Evolutionary conservation across 2,329 filamentous ascomycete genomes (phyloP), one percentile per base, ranked within the genome.

Genomic region (Hysterium pulicare): DNA sequence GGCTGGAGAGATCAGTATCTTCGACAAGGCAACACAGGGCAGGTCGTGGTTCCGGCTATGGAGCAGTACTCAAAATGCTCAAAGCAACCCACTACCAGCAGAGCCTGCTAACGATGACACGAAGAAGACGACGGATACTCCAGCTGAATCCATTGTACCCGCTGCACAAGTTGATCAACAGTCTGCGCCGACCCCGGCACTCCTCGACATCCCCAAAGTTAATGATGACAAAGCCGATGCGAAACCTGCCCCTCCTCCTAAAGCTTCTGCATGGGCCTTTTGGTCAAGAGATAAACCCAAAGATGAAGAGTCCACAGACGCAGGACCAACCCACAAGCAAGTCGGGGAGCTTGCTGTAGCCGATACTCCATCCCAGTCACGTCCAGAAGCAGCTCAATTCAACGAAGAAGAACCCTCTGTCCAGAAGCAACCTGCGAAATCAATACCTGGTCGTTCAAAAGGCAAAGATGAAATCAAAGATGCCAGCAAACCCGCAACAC

Each of bases 181-280:
- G 13, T 13, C 34, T 20, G n/a, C 6, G 16, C 8, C 3, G 8
- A 16, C 24, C 20, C 37, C 37, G 37, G n/a, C n/a, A n/a, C n/a
- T n/a, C n/a, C n/a, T n/a, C n/a, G n/a, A n/a, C n/a, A n/a, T n/a
- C n/a, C 26, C 23, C 3, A 5, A 5, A 31, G 7, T 39, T 11
- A 9, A 13, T 4, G 39, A 40, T n/a, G 19, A 24, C 23, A 33
- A 23, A 11, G 36, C 20, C 7, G 39, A 26, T n/a, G 20, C 31
- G 13, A 35, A 33, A 19, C 58, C 66, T 23, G 47, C 63, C 1
- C 66, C 70, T 5, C 70, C 77, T 48, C 56, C 65, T 56, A 75
- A 51, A 54, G 69, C 48, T 62, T 85, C 86, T 0, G 86, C 83
- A 0, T 91, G 87, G 87, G 86, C 84, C 0, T 90, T 91, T 51